Conservation (phyloP, 371 early-diverging fungal genomes). For the Mucor lusitanicus region DNA sequence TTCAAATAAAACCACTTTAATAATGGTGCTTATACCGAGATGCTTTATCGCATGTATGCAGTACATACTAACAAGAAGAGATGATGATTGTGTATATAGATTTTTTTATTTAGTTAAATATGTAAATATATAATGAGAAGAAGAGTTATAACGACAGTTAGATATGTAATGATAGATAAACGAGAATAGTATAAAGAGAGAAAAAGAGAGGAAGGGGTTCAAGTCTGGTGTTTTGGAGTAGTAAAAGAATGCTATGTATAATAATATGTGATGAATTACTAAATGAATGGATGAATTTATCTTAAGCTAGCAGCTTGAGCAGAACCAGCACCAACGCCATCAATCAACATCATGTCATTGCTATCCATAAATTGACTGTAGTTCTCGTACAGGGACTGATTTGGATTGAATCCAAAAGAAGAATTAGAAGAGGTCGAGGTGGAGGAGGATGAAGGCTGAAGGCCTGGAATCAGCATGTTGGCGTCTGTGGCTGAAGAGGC, state of each 20-base stretch:
- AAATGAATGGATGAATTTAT: slow-evolving; percentile 1
- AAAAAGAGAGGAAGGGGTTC: neutral
- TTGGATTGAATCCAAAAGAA: slow-evolving; percentile 6
- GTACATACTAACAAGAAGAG: neutral
- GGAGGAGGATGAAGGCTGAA: slow-evolving; percentile 25
- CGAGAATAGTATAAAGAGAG: neutral
- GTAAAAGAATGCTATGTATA: neutral
- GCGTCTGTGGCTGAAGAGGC: neutral
- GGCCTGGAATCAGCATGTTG: slow-evolving; percentile 14
- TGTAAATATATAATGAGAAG: neutral
- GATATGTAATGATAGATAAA: slow-evolving; percentile 1
- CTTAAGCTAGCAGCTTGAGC: neutral
- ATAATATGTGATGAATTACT: neutral
- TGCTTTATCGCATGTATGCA: neutral
- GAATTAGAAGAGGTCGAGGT: slow-evolving; percentile 18
- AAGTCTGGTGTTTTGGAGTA: neutral
- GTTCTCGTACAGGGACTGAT: neutral
- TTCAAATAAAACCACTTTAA: slow-evolving; percentile 3
- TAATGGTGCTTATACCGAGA: neutral
- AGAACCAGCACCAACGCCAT: neutral
- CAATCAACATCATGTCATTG: slow-evolving; percentile 20
- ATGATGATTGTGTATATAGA: neutral
- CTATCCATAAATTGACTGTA: slow-evolving; percentile 19
- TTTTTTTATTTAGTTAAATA: neutral
- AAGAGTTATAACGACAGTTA: neutral